These are phyloP conservation scores for Candida methanosorbosa DNA, from an alignment of 805 yeast species.

Conservation along the genomic window DNA sequence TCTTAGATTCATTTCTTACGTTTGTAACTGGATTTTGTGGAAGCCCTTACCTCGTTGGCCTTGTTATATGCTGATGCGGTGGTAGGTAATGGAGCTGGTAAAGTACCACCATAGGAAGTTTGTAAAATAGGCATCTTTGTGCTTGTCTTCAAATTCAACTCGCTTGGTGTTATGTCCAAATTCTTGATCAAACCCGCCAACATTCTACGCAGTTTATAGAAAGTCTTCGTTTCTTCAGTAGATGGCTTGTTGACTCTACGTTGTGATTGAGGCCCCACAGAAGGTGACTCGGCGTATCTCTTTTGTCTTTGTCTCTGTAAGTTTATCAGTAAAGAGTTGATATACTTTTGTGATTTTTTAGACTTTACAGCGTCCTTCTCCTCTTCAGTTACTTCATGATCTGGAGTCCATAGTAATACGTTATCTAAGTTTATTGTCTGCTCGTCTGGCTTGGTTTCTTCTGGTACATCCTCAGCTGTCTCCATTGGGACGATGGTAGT, in stretches of 20 bases:
- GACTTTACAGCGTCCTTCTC: constrained; percentile 16
- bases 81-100: constrained; percentile 64
- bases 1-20: too few relatives aligned
- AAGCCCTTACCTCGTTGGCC: too few relatives aligned
- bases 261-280: constrained; percentile 5
- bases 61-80: too few relatives aligned
- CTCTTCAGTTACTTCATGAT: constrained; percentile 13
- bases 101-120: constrained; percentile 66
- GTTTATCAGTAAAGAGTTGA: constrained; percentile 37
- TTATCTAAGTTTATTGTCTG: constrained; percentile 17
- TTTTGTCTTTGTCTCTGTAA: constrained; percentile 41
- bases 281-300: constrained; percentile 22
- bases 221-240: constrained; percentile 31
- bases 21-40: too few relatives aligned
- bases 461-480: background rate
- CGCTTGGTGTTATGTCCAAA: constrained; percentile 21
- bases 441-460: constrained; percentile 1
- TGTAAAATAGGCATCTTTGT: constrained; percentile 56
- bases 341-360: constrained; percentile 24
- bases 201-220: constrained; percentile 34
- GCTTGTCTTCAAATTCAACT: constrained; percentile 28
- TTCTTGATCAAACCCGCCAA: constrained; percentile 29
- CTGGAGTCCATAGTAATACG: constrained; percentile 18
- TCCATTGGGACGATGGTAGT: background rate
- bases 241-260: constrained; percentile 26